Conservation (phyloP, 495 filamentous ascomycete genomes). For the Choiromyces venosus region DNA sequence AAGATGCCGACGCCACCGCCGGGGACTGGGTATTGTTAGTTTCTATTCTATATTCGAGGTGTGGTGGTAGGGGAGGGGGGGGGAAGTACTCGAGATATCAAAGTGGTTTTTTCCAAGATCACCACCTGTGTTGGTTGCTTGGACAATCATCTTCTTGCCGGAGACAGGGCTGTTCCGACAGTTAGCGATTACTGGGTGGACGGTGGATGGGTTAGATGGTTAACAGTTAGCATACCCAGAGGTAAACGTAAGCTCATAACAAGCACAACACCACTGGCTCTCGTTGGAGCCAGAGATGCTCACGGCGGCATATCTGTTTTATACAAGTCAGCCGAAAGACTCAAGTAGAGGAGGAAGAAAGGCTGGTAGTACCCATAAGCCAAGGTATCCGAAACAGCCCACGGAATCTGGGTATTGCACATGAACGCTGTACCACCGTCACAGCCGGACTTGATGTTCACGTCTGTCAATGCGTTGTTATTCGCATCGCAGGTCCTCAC, state of each 20-base stretch:
- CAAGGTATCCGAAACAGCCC: conserved; percentile 54
- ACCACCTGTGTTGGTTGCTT: conserved; percentile 62
- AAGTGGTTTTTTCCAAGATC: conserved; percentile 58
- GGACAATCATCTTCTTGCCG: conserved; percentile 62
- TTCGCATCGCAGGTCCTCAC: conserved; percentile 55
- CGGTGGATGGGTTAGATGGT: conserved; percentile 17
- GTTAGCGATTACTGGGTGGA: conserved; percentile 42
- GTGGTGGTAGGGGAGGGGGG: neutral
- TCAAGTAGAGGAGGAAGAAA: neutral
- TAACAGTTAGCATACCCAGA: conserved; percentile 42
- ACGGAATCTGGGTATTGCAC: conserved; percentile 59
- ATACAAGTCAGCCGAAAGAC: neutral
- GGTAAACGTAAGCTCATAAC: conserved; percentile 64
- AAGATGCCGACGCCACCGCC: conserved; percentile 61
- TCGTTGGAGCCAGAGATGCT: conserved; percentile 52
- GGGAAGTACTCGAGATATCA: conserved; percentile 50
- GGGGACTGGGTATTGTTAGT: conserved; percentile 46
- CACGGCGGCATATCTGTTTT: conserved; percentile 48
- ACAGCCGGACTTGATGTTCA: conserved; percentile 46
- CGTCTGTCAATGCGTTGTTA: conserved; percentile 47
- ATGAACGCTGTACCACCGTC: conserved; percentile 57
- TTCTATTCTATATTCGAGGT: neutral
- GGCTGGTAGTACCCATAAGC: conserved; percentile 56
- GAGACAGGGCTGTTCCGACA: conserved; percentile 43
- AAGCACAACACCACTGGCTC: conserved; percentile 59